Evolutionary conservation across 345 rosid species (phyloP), one percentile per base, ranked within the genome.

Genomic region (Luvunga scandens): DNA sequence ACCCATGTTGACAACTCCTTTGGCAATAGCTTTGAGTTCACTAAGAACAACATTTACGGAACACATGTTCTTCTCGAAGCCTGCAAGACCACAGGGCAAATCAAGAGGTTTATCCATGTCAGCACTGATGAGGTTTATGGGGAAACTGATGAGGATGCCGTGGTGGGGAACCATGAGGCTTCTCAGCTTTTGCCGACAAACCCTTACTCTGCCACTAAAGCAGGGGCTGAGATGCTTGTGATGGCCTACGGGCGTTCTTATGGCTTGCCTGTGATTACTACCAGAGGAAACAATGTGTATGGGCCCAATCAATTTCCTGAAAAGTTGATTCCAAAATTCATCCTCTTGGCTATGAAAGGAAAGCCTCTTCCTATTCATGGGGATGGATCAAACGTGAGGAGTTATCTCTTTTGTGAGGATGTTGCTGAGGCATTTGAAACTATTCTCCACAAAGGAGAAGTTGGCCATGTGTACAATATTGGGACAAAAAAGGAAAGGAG

Each of bases 41-140:
- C 89, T 33, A 83, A 82, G 71, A 86, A 86, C 83, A 86, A 84
- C 73, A 83, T 86, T n/a, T 84, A 82, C 12, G 89, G 89, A 6
- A 86, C 89, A 31, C 89, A 86, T 74, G 89, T 86, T 27, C 87
- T 86, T 25, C 62, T 86, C 1, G 89, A 86, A 69, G 89, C 89
- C 56, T 86, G 89, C 81, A 86, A 84, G 69, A 82, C 72, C 71
- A 80, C 87, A 30, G 84, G 86, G n/a, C 87, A 77, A 70, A 80
- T 86, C 77, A 75, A 78, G 80, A 84, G 89, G 81, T 86, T 86
- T 80, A 86, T 86, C 65, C 89, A 86, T 71, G 89, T 86, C 27
- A 86, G 89, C 77, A 86, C 89, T 4, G 89, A 87, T 57, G 89
- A 87, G 71, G 89, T 87, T 8, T 87, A 87, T 67, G 89, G 89